Evolutionary conservation across 164 flowering plant species (phyloP).

Genomic region (Vitis rotundifolia): DNA sequence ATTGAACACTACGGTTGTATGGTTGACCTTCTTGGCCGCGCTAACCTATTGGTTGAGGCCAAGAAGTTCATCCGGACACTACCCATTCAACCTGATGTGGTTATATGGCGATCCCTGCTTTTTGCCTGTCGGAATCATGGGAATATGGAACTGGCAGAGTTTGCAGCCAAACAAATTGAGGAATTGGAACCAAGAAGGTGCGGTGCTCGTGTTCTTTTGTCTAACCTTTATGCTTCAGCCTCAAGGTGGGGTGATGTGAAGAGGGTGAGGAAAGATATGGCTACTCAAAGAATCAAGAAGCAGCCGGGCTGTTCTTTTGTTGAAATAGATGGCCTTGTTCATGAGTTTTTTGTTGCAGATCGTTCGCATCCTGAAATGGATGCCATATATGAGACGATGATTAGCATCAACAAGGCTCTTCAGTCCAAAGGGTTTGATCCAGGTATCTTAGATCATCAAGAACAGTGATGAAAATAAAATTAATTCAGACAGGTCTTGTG

Average conservation of each 20-base stretch:
- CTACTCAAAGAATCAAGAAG: constrained; percentile 21
- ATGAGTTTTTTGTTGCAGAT: constrained; percentile 33
- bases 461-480: not conserved
- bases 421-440: constrained; percentile 17
- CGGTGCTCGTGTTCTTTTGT: constrained; percentile 32
- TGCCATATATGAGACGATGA: constrained; percentile 12
- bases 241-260: constrained; percentile 37
- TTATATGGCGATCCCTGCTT: constrained; percentile 37
- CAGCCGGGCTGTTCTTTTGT: constrained; percentile 33
- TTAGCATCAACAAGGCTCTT: constrained; percentile 16
- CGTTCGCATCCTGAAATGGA: constrained; percentile 21
- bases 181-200: constrained; percentile 31
- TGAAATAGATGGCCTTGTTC: constrained; percentile 35
- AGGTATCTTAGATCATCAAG: constrained; percentile 10
- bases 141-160: constrained; percentile 29
- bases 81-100: constrained; percentile 39
- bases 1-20: constrained; percentile 37
- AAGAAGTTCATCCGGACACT: constrained; percentile 22
- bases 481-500: not conserved
- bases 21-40: constrained; percentile 45
- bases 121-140: constrained; percentile 28
- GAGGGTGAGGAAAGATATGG: constrained; percentile 31
- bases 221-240: constrained; percentile 30
- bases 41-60: constrained; percentile 31
- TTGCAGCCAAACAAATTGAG: constrained; percentile 24